Evolutionary conservation across 164 flowering plant genomes (phyloP), one percentile per base, ranked within the genome.

Genomic region (Dillenia suffruticosa): DNA sequence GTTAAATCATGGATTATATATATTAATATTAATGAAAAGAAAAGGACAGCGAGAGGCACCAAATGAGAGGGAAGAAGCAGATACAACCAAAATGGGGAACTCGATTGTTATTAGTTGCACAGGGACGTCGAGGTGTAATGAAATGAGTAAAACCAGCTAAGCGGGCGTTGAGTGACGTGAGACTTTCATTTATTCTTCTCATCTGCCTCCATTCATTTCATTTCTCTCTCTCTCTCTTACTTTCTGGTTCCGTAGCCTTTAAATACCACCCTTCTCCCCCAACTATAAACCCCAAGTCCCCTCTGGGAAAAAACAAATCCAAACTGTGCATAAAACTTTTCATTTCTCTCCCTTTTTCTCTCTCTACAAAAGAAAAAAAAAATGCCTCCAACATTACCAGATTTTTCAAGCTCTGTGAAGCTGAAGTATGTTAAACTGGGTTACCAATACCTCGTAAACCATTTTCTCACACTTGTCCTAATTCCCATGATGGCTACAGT

Each of bases 391-490:
- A 59, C 49, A 8, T 57, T 74, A 69, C 86, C 86, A 6, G 82
- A 76, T 14, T 76, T 76, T 67, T 77, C 87, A 13, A 72, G 44
- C 74, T 80, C 91, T 2, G 84, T 79, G 10, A 82, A 76, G 76
- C 80, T 82, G 74, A 86, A 86, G 75, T 84, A 84, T 51, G 87
- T 82, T 0, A 84, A 86, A 57, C 81, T 76, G 1, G 85, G 92
- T 0, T 84, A 77, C 70, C 92, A 82, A 22, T 84, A 81, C 62
- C 79, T 82, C 0, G 83, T 81, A 2, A 84, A 79, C 77, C 81
- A 84, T 63, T 50, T 84, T 57, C 64, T 86, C 19, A 66, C 79
- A 43, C 76, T 86, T 16, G 57, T 75, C 1, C 73, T 84, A 26
- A 54, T 82, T 2, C 84, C 88, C 17, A 55, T 82, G 59, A 81